A percentile compares a stretch with the other conserved stretches of the same genome.
phyloP scores from a whole-genome alignment of 352 stramenopile species.

The Phytopythium helicoides region DNA sequence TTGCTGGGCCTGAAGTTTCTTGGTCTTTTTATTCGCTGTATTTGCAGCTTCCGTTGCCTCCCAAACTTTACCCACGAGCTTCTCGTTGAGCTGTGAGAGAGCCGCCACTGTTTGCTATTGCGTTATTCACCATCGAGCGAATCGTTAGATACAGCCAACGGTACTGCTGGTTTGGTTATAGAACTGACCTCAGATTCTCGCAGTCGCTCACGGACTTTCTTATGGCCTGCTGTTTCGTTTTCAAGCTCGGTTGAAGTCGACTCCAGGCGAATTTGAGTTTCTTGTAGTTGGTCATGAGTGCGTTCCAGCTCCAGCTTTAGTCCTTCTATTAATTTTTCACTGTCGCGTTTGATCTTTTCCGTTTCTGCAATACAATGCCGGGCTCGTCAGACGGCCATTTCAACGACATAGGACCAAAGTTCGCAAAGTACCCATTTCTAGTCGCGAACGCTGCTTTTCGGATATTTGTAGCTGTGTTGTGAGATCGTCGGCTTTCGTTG shows the following conservation, averaged over 20 bases:
- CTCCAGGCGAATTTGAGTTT: constrained; percentile 28
- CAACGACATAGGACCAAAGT: neutral
- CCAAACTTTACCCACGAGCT: constrained; percentile 61
- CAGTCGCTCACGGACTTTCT: constrained; percentile 41
- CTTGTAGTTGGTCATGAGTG: constrained; percentile 25
- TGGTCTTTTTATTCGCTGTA: constrained; percentile 51
- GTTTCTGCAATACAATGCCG: constrained; percentile 26
- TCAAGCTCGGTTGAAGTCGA: constrained; percentile 36
- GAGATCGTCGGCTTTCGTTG: constrained; percentile 48
- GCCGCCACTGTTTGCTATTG: constrained; percentile 58
- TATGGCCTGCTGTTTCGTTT: constrained; percentile 39
- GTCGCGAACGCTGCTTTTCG: constrained; percentile 30
- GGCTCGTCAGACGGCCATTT: neutral
- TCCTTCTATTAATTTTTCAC: constrained; percentile 28
- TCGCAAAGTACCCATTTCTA: constrained; percentile 28
- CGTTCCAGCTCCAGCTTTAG: constrained; percentile 29
- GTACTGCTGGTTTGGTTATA: too few species aligned
- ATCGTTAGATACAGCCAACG: too few species aligned
- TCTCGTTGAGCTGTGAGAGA: constrained; percentile 72
- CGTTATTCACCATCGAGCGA: too few species aligned
- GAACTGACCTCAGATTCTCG: constrained; percentile 56
- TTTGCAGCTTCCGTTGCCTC: constrained; percentile 55
- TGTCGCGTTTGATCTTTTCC: constrained; percentile 23
- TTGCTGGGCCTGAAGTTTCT: constrained; percentile 51
- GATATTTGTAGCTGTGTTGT: constrained; percentile 45